These are phyloP conservation scores for Dissophora globulifera DNA, from an alignment of 192 early-diverging fungal genomes.

Conservation along the genomic window DNA sequence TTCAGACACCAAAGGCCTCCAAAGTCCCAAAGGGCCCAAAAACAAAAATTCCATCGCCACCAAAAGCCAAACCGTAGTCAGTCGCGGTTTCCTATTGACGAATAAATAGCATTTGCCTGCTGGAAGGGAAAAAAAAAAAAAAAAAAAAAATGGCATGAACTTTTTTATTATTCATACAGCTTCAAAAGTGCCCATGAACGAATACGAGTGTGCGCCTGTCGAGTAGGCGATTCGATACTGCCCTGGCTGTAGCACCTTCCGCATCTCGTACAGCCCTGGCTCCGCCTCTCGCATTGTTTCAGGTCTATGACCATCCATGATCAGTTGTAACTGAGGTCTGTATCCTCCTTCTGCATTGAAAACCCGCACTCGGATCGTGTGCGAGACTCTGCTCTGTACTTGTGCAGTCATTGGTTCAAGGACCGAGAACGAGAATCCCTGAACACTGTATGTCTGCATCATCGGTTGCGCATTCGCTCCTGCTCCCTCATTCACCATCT, in stretches of 20 bases:
- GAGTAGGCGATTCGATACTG: constrained; percentile 14
- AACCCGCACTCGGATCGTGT: too few relatives aligned
- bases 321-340: too few relatives aligned
- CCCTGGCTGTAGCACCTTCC: constrained; percentile 4
- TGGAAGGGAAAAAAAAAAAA: neutral
- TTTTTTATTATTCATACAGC: constrained; percentile 5
- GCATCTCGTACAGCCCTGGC: constrained; percentile 14
- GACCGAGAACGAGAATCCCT: constrained; percentile 17
- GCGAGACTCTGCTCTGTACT: constrained; percentile 14
- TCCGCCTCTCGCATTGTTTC: constrained; percentile 15
- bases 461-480: constrained; percentile 26
- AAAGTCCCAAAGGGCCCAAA: too few relatives aligned
- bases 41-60: too few relatives aligned
- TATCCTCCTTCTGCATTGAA: too few relatives aligned
- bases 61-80: too few relatives aligned
- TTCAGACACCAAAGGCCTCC: too few relatives aligned
- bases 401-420: constrained; percentile 18
- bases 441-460: neutral
- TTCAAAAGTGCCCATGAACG: neutral
- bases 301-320: too few relatives aligned
- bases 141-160: neutral
- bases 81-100: too few relatives aligned
- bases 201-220: neutral
- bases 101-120: too few relatives aligned
- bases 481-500: constrained; percentile 20